Conservation (phyloP, 1,284 basidiomycete genomes). For the Leccinum laetum region DNA sequence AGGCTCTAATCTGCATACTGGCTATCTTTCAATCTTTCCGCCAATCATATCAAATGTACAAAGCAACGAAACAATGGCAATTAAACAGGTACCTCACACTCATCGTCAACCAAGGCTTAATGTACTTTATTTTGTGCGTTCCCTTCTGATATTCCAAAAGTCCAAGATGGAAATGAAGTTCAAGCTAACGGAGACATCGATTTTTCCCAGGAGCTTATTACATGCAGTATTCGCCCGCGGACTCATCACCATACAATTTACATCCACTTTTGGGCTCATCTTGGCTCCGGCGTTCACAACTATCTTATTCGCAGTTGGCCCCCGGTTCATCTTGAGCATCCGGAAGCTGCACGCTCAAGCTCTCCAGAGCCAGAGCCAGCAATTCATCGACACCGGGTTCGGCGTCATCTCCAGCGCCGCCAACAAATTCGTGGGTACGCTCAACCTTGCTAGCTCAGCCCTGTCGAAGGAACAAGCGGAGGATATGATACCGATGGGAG, state of each 20-base stretch:
- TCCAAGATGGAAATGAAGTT: background rate
- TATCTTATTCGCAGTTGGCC: background rate
- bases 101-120: background rate
- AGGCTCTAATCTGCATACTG: background rate
- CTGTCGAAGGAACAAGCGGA: background rate
- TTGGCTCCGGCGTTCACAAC: background rate
- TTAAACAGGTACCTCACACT: background rate
- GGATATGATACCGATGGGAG: background rate
- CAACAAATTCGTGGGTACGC: background rate
- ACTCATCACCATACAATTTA: background rate
- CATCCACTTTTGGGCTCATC: background rate
- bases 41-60: background rate
- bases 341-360: background rate
- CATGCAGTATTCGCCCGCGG: background rate
- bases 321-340: background rate
- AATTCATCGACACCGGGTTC: background rate
- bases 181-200: background rate
- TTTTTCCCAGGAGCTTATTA: background rate
- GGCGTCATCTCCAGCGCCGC: background rate
- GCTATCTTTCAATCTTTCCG: background rate
- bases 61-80: background rate
- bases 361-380: background rate
- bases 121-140: background rate
- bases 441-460: background rate
- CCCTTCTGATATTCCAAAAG: background rate